A percentile compares a stretch with the other conserved stretches of the same genome.
phyloP scores from a whole-genome alignment of 1,284 basidiomycete species.

The Rhodotorula sp. region DNA sequence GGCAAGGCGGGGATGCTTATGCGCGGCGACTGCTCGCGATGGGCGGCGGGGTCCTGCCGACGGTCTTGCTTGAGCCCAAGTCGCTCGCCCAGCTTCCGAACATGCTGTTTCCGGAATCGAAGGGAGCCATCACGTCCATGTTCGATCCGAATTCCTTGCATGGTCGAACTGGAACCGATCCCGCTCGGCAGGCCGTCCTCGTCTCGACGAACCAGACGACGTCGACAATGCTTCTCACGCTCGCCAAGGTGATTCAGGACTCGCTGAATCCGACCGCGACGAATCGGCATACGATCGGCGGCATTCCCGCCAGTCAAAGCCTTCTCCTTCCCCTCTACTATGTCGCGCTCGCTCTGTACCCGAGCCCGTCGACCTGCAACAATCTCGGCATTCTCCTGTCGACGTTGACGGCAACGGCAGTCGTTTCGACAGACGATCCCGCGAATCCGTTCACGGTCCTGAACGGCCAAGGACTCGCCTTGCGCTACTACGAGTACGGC shows the following conservation, averaged over 20 bases:
- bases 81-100: slow-evolving; percentile 16
- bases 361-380: slow-evolving; percentile 61
- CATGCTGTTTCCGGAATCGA: slow-evolving; percentile 33
- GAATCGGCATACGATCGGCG: slow-evolving; percentile 40
- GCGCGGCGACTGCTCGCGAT: slow-evolving; percentile 48
- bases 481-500: slow-evolving; percentile 59
- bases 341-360: slow-evolving; percentile 58
- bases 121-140: slow-evolving; percentile 51
- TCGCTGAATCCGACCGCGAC: slow-evolving; percentile 45
- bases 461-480: slow-evolving; percentile 52
- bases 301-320: slow-evolving; percentile 55
- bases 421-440: slow-evolving; percentile 44
- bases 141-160: slow-evolving; percentile 38
- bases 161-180: slow-evolving; percentile 36
- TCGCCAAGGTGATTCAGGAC: slow-evolving; percentile 61
- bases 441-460: slow-evolving; percentile 39
- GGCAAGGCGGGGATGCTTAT: slow-evolving; percentile 49
- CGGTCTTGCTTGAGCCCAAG: slow-evolving; percentile 55
- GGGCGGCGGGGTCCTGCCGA: slow-evolving; percentile 53
- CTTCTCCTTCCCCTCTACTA: slow-evolving; percentile 61
- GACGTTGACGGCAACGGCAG: slow-evolving; percentile 50
- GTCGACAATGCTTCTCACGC: slow-evolving; percentile 58
- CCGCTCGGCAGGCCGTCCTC: slow-evolving; percentile 40
- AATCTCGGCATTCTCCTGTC: slow-evolving; percentile 63
- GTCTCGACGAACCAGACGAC: slow-evolving; percentile 50